phyloP scores from a whole-genome alignment of 805 yeast species.

The Wickerhamia fluorescens region DNA sequence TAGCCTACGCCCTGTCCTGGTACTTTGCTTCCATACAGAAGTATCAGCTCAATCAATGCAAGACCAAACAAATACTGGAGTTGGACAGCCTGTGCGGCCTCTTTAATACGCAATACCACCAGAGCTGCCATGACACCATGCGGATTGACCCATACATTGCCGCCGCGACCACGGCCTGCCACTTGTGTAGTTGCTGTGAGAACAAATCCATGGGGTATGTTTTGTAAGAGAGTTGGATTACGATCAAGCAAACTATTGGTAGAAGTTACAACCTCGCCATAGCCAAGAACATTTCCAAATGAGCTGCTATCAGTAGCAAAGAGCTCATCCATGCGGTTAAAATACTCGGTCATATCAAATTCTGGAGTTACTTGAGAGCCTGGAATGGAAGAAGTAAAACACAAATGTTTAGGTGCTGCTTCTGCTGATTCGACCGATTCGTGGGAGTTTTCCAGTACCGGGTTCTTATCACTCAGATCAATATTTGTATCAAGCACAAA shows the following conservation, averaged over 20 bases:
- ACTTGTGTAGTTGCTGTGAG: slow-evolving; percentile 77
- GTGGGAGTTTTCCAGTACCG: slow-evolving; percentile 22
- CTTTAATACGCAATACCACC: slow-evolving; percentile 47
- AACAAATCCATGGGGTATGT: slow-evolving; percentile 64
- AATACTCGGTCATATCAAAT: slow-evolving; percentile 60
- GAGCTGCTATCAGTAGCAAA: slow-evolving; percentile 17
- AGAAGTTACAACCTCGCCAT: slow-evolving; percentile 87
- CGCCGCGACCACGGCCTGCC: slow-evolving; percentile 91
- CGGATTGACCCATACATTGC: slow-evolving; percentile 93
- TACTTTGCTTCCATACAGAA: slow-evolving; percentile 41
- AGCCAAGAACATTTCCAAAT: slow-evolving; percentile 60
- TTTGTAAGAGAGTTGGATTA: slow-evolving; percentile 51
- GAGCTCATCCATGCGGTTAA: slow-evolving; percentile 29
- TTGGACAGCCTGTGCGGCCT: slow-evolving; percentile 52
- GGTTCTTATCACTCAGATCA: slow-evolving; percentile 27
- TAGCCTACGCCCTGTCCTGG: slow-evolving; percentile 46
- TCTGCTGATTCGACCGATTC: slow-evolving; percentile 46
- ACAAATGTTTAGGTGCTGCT: slow-evolving; percentile 41
- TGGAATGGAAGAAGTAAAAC: slow-evolving; percentile 34
- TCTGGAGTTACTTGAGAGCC: slow-evolving; percentile 55
- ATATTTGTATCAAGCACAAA: slow-evolving; percentile 16
- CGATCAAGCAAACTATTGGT: slow-evolving; percentile 74
- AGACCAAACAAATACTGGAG: slow-evolving; percentile 79
- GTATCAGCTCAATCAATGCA: slow-evolving; percentile 75
- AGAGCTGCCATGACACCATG: slow-evolving; percentile 85